Evolutionary conservation across 495 filamentous ascomycete genomes (phyloP).

Genomic region (Aspergillus panamensis): DNA sequence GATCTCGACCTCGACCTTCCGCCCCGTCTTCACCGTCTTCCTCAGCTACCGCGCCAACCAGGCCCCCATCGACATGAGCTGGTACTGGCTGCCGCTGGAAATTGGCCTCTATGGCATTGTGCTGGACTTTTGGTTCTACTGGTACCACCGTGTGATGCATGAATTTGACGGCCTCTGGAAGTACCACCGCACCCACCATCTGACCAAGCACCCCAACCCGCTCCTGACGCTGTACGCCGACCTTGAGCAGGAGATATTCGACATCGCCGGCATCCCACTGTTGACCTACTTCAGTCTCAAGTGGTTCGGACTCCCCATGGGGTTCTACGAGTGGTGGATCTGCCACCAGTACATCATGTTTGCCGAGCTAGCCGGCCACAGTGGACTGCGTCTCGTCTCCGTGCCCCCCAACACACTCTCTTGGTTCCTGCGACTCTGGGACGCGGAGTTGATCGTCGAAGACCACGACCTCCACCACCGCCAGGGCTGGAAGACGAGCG

Average conservation of each 20-base stretch:
- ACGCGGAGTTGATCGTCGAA: slow-evolving; percentile 40
- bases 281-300: slow-evolving; percentile 35
- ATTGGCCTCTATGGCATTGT: slow-evolving; percentile 40
- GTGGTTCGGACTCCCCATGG: slow-evolving; percentile 37
- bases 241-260: slow-evolving; percentile 43
- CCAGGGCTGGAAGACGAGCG: slow-evolving; percentile 41
- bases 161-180: slow-evolving; percentile 39
- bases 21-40: slow-evolving; percentile 23
- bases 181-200: slow-evolving; percentile 44
- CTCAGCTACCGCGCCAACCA: slow-evolving; percentile 20
- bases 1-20: slow-evolving; percentile 21
- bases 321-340: slow-evolving; percentile 46
- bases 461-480: slow-evolving; percentile 46
- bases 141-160: slow-evolving; percentile 44
- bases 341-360: slow-evolving; percentile 43
- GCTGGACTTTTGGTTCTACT: slow-evolving; percentile 49
- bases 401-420: slow-evolving; percentile 36
- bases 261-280: slow-evolving; percentile 40
- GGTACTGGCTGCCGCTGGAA: slow-evolving; percentile 36
- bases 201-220: slow-evolving; percentile 45
- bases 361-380: slow-evolving; percentile 41
- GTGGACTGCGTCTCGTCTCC: slow-evolving; percentile 33
- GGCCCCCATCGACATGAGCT: slow-evolving; percentile 22
- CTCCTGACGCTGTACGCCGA: slow-evolving; percentile 42
- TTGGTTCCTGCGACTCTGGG: slow-evolving; percentile 34